A percentile compares a stretch with the other conserved stretches of the same genome.
These are phyloP conservation scores for Penicillium brasilianum DNA, from an alignment of 2,329 filamentous ascomycete genomes.

Conservation along the genomic window DNA sequence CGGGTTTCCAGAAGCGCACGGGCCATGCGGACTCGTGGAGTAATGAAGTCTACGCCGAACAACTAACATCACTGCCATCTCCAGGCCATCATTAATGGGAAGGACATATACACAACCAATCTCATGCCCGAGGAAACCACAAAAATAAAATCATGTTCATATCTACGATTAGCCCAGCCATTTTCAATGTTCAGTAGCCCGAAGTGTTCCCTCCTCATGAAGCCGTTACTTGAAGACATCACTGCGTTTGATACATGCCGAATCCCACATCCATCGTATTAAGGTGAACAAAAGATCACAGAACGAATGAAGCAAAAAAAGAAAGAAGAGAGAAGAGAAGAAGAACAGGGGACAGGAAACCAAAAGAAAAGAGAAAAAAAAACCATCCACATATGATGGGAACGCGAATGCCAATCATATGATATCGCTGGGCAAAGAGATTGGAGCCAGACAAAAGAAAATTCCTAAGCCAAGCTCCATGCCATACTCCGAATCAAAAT, in stretches of 20 bases:
- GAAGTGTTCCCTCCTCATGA: conserved; percentile 32
- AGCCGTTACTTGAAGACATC: conserved; percentile 33
- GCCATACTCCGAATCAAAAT: conserved; percentile 21
- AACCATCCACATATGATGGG: conserved; percentile 22
- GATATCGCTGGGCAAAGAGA: conserved; percentile 25
- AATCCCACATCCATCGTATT: conserved; percentile 33
- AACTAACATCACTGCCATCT: neutral
- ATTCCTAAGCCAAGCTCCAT: conserved; percentile 8
- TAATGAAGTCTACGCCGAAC: neutral
- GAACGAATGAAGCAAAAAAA: conserved; percentile 31
- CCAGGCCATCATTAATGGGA: neutral
- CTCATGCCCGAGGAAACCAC: neutral
- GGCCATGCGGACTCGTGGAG: conserved; percentile 18
- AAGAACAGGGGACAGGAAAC: conserved; percentile 11
- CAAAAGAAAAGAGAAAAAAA: conserved; percentile 14
- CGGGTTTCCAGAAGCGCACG: conserved; percentile 29
- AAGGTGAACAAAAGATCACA: conserved; percentile 31
- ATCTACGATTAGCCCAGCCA: conserved; percentile 35
- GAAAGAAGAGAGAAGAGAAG: conserved; percentile 9
- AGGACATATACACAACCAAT: neutral
- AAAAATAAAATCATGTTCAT: conserved; percentile 30
- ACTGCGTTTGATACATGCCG: conserved; percentile 36
- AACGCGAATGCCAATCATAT: conserved; percentile 23
- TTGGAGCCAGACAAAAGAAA: conserved; percentile 1
- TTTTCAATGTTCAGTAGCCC: conserved; percentile 35